phyloP scores from a whole-genome alignment of 1,284 basidiomycete species.

The Ganoderma lucidum region DNA sequence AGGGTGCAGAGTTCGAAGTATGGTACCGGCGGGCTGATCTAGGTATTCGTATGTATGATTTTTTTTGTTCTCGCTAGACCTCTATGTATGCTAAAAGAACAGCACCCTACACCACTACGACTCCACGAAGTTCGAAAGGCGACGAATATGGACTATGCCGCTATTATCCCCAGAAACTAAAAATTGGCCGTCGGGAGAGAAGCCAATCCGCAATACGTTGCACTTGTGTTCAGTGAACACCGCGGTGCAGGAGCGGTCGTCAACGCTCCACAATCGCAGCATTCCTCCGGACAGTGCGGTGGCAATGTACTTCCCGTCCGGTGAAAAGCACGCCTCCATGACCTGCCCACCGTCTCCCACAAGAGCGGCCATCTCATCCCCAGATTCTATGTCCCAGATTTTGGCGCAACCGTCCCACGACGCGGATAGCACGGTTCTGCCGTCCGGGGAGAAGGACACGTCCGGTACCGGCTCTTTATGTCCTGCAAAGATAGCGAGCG shows the following conservation, averaged over 20 bases:
- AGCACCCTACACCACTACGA: not conserved
- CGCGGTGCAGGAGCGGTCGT: not conserved
- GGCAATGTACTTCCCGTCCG: not conserved
- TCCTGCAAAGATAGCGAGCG: not conserved
- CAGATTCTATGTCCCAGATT: not conserved
- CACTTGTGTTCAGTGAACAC: not conserved
- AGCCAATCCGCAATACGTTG: not conserved
- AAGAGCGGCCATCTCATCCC: not conserved
- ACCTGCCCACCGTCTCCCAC: not conserved
- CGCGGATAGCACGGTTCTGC: not conserved
- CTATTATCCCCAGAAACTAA: not conserved
- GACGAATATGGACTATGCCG: not conserved
- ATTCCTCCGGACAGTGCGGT: not conserved
- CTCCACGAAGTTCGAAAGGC: not conserved
- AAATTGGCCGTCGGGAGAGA: not conserved
- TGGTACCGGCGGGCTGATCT: too few species aligned
- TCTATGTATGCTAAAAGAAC: not conserved
- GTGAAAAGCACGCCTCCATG: not conserved
- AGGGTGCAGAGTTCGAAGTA: slow-evolving; percentile 13
- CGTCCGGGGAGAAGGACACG: not conserved
- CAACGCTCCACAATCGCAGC: not conserved
- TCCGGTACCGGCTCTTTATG: not conserved
- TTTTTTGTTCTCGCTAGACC: too few species aligned
- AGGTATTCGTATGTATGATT: too few species aligned
- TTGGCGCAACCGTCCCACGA: not conserved